These are phyloP conservation scores for Colletotrichum plurivorum DNA, from an alignment of 2,329 filamentous ascomycete genomes.

Conservation along the genomic window DNA sequence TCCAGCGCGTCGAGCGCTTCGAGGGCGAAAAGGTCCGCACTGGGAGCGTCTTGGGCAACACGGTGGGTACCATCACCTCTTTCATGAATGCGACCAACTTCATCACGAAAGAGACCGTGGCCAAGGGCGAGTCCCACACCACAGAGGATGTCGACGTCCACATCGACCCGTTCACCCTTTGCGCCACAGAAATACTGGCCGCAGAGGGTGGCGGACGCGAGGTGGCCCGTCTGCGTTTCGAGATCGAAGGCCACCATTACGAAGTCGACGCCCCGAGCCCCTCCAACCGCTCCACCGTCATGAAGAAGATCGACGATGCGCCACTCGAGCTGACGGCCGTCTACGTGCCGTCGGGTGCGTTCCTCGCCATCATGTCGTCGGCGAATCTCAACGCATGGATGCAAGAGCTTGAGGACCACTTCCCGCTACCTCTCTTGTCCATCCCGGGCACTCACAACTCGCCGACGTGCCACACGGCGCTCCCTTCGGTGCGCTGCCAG, in stretches of 20 bases:
- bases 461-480: conserved; percentile 84
- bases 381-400: conserved; percentile 84
- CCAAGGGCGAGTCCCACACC: conserved; percentile 72
- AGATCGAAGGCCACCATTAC: conserved; percentile 74
- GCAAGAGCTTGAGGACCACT: conserved; percentile 78
- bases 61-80: conserved; percentile 59
- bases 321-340: conserved; percentile 75
- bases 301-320: conserved; percentile 68
- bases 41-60: conserved; percentile 60
- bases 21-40: conserved; percentile 62
- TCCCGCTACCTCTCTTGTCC: conserved; percentile 83
- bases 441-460: conserved; percentile 98
- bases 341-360: conserved; percentile 70
- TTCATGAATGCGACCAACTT: conserved; percentile 60
- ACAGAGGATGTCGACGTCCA: conserved; percentile 73
- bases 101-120: conserved; percentile 47
- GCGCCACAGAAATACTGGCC: conserved; percentile 72
- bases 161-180: conserved; percentile 78
- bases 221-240: conserved; percentile 81
- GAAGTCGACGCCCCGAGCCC: conserved; percentile 80
- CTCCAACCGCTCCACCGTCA: conserved; percentile 70
- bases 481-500: conserved; percentile 95
- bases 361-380: conserved; percentile 78
- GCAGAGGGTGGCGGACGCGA: conserved; percentile 72
- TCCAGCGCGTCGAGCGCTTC: conserved; percentile 83